Conservation (phyloP, 345 rosid species). For the Sonneratia alba region DNA sequence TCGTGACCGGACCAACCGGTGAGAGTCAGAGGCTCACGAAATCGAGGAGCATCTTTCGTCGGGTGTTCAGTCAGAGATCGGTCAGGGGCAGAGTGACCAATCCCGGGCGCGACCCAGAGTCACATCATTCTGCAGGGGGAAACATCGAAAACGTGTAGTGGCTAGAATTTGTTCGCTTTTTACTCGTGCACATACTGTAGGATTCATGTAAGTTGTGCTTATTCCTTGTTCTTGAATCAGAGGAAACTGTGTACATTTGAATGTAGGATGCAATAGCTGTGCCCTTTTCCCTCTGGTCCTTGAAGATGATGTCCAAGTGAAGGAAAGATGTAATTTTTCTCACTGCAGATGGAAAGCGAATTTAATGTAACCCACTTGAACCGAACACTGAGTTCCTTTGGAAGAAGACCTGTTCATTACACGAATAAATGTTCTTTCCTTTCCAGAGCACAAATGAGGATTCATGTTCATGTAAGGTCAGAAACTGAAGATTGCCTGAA, state of each 20-base stretch:
- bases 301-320: no score
- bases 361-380: no score
- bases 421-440: no score
- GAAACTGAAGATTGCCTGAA: no score
- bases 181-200: neutral
- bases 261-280: neutral
- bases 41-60: slow-evolving; percentile 44
- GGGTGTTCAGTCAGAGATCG: slow-evolving; percentile 52
- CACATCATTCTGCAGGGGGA: slow-evolving; percentile 20
- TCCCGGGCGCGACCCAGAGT: slow-evolving; percentile 43
- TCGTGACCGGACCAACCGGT: slow-evolving; percentile 9
- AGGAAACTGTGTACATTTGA: neutral
- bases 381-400: no score
- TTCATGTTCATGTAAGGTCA: no score
- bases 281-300: neutral
- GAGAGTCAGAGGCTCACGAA: slow-evolving; percentile 27
- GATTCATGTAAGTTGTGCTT: neutral
- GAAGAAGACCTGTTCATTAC: no score
- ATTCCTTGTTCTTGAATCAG: neutral
- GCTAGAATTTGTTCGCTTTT: neutral
- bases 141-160: slow-evolving; percentile 32
- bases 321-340: no score
- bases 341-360: no score
- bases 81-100: slow-evolving; percentile 41
- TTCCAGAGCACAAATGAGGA: no score